Evolutionary conservation across 768 basidiomycete species (phyloP), one percentile per base, ranked within the genome.

Genomic region (Rickenella mellea): DNA sequence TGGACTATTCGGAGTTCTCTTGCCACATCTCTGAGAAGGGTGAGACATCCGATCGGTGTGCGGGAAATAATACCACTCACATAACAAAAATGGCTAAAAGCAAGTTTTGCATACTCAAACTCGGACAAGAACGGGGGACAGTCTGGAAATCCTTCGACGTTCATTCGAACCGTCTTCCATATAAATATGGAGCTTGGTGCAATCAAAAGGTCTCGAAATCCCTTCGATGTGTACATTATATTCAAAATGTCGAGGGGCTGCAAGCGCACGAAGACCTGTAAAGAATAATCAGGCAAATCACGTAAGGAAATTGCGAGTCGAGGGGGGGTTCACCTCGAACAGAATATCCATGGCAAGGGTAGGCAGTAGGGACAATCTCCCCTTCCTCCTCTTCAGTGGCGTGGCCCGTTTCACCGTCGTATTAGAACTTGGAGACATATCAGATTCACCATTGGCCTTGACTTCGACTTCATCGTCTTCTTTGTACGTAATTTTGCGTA

Each of bases 41-140:
- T n/a, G n/a, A n/a, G n/a, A n/a, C n/a, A n/a, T n/a, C n/a, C n/a
- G n/a, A n/a, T n/a, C n/a, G n/a, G n/a, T n/a, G n/a, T n/a, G n/a
- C n/a, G n/a, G n/a, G n/a, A n/a, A 31, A 30, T 12, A 37, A 4
- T 8, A 43, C 15, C 10, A 48, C 63, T 50, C 49, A 74, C 77
- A 57, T 76, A 68, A 44, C 76, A 79, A 50, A 68, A 64, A 3
- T 65, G 67, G 40, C 68, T 70, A 44, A 73, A 79, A 10, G 60
- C 63, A 26, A 79, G 65, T 48, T 73, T 70, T 5, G 67, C 66
- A 58, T 65, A 79, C 24, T 66, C 60, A 5, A 71, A 68, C 45
- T 77, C 74, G 32, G 56, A 64, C 65, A 78, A 62, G 25, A 62
- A 68, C 27, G 60, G 51, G 6, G 74, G 75, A 39, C 66, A 68